phyloP scores from a whole-genome alignment of 305 asterid species.

The Solanum hybrid region DNA sequence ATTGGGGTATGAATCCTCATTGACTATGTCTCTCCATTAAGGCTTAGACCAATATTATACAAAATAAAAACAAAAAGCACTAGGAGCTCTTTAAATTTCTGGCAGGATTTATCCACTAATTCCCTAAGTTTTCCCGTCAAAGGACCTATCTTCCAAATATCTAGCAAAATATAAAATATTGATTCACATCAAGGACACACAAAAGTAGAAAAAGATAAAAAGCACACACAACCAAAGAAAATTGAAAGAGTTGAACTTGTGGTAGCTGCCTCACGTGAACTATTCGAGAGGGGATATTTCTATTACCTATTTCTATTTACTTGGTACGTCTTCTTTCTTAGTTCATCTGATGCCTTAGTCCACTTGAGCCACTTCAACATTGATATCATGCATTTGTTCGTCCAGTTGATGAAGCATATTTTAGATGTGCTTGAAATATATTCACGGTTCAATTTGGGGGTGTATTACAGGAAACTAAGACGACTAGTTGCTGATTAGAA shows the following conservation, averaged over 20 bases:
- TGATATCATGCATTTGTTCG: background rate
- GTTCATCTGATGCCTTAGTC: background rate
- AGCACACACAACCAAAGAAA: background rate
- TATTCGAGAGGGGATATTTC: background rate
- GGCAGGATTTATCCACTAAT: background rate
- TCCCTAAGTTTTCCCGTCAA: background rate
- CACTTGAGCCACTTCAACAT: background rate
- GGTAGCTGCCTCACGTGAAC: background rate
- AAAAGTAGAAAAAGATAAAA: background rate
- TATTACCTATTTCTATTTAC: background rate
- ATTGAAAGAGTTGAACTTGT: background rate
- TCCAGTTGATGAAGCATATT: background rate
- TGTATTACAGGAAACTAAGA: background rate
- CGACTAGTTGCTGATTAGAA: background rate
- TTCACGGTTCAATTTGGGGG: background rate
- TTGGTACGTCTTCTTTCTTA: background rate
- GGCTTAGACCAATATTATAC: background rate
- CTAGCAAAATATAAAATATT: background rate
- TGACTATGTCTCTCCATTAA: background rate
- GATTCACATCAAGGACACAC: background rate
- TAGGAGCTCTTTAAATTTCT: background rate
- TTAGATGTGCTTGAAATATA: background rate
- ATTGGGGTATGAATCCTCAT: background rate
- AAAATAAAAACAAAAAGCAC: background rate
- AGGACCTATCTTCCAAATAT: background rate